A percentile compares a stretch with the other conserved stretches of the same genome.
Evolutionary conservation across 345 rosid species (phyloP).

Genomic region (Streptanthus diversifolius): DNA sequence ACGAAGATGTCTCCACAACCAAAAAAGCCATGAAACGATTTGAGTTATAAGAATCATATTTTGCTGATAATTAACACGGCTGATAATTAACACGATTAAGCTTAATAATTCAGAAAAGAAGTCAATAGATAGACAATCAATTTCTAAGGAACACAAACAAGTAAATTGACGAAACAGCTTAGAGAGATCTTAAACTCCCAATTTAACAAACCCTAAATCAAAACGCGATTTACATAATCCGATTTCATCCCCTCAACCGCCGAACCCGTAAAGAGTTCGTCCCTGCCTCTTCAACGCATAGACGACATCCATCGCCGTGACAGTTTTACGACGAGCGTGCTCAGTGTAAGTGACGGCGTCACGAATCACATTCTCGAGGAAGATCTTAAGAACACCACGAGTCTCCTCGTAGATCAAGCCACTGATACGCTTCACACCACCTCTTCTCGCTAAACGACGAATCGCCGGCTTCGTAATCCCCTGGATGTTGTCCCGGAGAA

Average conservation of each 20-base stretch:
- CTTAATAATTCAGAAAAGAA: not conserved
- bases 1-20: no score
- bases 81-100: not conserved
- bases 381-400: constrained; percentile 40
- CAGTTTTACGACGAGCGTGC: constrained; percentile 37
- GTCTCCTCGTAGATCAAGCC: constrained; percentile 40
- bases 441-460: constrained; percentile 40
- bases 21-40: no score
- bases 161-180: not conserved
- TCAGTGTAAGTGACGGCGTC: constrained; percentile 43
- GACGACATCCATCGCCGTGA: constrained; percentile 40
- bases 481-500: constrained; percentile 40
- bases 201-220: not conserved
- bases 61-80: no score
- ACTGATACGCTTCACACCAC: constrained; percentile 43
- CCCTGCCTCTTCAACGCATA: constrained; percentile 40
- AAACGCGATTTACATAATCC: not conserved
- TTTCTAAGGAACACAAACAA: not conserved
- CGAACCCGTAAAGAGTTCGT: constrained; percentile 32
- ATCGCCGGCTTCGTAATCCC: constrained; percentile 46
- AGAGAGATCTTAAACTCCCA: not conserved
- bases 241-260: constrained; percentile 14
- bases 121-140: not conserved
- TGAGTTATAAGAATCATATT: no score
- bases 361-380: constrained; percentile 41